phyloP scores from a whole-genome alignment of 2,329 filamentous ascomycete genomes.

The Alternaria alternata region DNA sequence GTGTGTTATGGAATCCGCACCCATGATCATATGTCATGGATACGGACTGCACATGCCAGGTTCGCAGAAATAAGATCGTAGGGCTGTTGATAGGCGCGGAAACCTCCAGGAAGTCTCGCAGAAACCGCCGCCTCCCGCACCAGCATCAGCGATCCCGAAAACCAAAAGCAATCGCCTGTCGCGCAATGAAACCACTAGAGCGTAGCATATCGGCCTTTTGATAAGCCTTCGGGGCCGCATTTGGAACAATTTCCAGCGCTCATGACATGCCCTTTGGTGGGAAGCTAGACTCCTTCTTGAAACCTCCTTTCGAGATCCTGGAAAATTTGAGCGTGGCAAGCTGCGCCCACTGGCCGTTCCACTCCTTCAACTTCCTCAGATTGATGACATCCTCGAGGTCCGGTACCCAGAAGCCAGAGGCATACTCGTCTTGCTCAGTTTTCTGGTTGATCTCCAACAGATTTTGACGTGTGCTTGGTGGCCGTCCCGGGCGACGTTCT shows the following conservation, averaged over 20 bases:
- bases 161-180: neutral
- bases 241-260: conserved; percentile 10
- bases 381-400: conserved; percentile 75
- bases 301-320: conserved; percentile 72
- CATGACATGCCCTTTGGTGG: conserved; percentile 66
- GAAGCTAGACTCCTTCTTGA: conserved; percentile 74
- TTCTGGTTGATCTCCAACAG: conserved; percentile 75
- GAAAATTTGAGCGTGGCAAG: conserved; percentile 80
- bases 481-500: conserved; percentile 78
- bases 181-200: neutral
- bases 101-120: neutral
- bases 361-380: conserved; percentile 70
- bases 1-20: neutral
- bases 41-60: neutral
- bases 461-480: conserved; percentile 79
- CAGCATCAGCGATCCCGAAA: neutral
- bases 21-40: neutral
- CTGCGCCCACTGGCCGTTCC: conserved; percentile 86
- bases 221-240: neutral
- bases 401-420: conserved; percentile 85
- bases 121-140: neutral
- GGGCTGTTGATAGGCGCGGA: neutral
- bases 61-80: neutral
- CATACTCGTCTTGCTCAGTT: conserved; percentile 78
- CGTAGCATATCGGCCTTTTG: neutral